These are phyloP conservation scores for Tolypocladium nubicola DNA, from an alignment of 2,329 filamentous ascomycete species.

Conservation along the genomic window DNA sequence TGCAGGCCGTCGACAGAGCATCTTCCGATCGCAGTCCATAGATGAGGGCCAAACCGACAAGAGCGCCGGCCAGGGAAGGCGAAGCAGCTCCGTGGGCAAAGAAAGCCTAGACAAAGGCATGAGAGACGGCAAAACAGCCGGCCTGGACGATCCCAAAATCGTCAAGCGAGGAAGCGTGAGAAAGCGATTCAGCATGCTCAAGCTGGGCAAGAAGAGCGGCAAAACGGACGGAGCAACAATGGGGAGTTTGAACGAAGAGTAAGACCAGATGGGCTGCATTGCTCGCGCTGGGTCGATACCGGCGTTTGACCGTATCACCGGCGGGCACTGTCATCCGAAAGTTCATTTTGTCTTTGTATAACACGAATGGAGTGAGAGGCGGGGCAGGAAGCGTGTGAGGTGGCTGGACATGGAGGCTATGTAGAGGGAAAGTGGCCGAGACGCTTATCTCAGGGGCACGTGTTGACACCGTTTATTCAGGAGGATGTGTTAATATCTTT, in stretches of 20 bases:
- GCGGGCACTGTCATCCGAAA: background rate
- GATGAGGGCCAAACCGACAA: constrained; percentile 14
- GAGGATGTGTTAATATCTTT: constrained; percentile 4
- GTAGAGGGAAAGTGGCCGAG: background rate
- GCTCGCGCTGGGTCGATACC: background rate
- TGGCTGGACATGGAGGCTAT: background rate
- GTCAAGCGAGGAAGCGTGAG: constrained; percentile 54
- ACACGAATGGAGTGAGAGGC: background rate
- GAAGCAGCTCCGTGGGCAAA: constrained; percentile 13
- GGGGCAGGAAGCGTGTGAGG: background rate
- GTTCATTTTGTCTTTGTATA: background rate
- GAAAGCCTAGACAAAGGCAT: constrained; percentile 17
- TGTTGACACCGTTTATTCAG: too few relatives aligned
- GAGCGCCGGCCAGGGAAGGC: constrained; percentile 4
- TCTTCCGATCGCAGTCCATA: constrained; percentile 31
- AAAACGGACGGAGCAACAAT: constrained; percentile 42
- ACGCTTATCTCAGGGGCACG: background rate
- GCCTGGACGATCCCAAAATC: constrained; percentile 19
- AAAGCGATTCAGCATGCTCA: constrained; percentile 70
- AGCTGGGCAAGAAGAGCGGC: constrained; percentile 59
- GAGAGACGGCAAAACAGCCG: constrained; percentile 12
- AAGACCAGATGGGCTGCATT: constrained; percentile 8
- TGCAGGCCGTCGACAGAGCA: constrained; percentile 23
- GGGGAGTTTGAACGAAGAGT: constrained; percentile 47
- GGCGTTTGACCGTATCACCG: background rate